Conservation (phyloP, 2,329 filamentous ascomycete species). For the Exophiala lecanii-corni region DNA sequence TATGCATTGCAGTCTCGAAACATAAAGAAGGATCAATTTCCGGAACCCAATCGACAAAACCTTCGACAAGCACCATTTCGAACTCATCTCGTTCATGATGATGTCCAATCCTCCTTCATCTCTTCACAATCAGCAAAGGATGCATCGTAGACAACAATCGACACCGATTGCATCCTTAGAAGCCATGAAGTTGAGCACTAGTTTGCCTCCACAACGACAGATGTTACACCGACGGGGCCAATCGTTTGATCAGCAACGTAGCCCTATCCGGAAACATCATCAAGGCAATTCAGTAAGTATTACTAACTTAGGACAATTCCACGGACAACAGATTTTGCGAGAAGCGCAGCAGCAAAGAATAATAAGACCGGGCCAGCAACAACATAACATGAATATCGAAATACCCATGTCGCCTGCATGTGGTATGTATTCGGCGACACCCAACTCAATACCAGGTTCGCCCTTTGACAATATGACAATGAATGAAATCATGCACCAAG, state of each 20-base stretch:
- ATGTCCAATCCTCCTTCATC: conserved; percentile 70
- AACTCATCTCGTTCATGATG: conserved; percentile 72
- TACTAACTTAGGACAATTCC: conserved; percentile 53
- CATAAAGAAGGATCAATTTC: conserved; percentile 44
- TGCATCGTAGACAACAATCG: conserved; percentile 83
- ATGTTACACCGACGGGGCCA: conserved; percentile 72
- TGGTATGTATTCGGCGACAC: conserved; percentile 20
- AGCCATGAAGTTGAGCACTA: conserved; percentile 63
- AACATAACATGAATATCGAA: conserved; percentile 28
- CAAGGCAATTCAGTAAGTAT: conserved; percentile 39
- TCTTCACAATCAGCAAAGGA: conserved; percentile 68
- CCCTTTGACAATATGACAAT: conserved; percentile 27
- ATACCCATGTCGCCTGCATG: conserved; percentile 37
- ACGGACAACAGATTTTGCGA: conserved; percentile 76
- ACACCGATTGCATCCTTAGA: conserved; percentile 70
- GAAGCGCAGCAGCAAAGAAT: conserved; percentile 85
- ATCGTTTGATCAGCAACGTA: conserved; percentile 51
- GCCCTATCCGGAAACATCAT: conserved; percentile 25
- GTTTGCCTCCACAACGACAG: conserved; percentile 48
- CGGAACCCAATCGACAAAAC: conserved; percentile 48
- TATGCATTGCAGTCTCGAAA: conserved; percentile 27
- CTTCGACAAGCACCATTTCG: conserved; percentile 46
- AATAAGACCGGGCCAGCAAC: conserved; percentile 67
- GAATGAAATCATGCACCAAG: conserved; percentile 26
- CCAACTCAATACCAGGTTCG: conserved; percentile 19